Conservation (phyloP, 2,329 filamentous ascomycete genomes). For the Epichloe coenophiala region DNA sequence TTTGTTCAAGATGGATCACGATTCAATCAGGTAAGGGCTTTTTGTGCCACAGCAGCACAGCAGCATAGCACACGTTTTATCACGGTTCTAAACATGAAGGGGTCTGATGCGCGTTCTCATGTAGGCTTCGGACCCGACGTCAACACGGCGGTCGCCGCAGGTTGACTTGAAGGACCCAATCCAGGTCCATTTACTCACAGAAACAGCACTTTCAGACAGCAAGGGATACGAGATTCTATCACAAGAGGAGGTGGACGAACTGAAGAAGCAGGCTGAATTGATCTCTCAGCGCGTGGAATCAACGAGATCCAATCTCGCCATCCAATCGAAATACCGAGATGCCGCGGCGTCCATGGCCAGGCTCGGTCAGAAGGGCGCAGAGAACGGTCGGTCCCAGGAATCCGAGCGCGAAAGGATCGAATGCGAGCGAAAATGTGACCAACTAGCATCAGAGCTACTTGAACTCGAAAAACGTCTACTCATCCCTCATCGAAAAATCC, state of each 20-base stretch:
- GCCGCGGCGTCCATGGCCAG: constrained; percentile 77
- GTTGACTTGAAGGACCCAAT: constrained; percentile 59
- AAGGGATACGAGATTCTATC: constrained; percentile 73
- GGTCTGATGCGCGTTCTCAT: neutral
- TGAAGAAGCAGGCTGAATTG: constrained; percentile 75
- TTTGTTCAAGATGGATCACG: constrained; percentile 29
- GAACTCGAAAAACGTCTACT: constrained; percentile 64
- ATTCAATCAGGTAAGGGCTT: constrained; percentile 42
- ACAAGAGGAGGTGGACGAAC: constrained; percentile 76
- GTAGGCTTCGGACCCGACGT: neutral
- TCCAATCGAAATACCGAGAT: constrained; percentile 91
- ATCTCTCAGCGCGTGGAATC: constrained; percentile 68
- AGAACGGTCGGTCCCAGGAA: constrained; percentile 37
- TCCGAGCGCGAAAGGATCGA: constrained; percentile 62
- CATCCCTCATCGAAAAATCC: constrained; percentile 58
- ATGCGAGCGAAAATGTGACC: constrained; percentile 72
- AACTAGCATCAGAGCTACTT: constrained; percentile 69
- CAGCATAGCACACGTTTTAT: neutral
- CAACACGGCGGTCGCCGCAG: constrained; percentile 26
- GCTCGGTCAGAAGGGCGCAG: constrained; percentile 35
- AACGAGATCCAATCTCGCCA: constrained; percentile 65
- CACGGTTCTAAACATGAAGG: neutral
- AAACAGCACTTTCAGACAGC: constrained; percentile 85
- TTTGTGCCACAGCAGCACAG: neutral
- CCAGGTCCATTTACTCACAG: constrained; percentile 80